Evolutionary conservation across 2,329 filamentous ascomycete species (phyloP), one percentile per base, ranked within the genome.

Genomic region (Penicillium decumbens): DNA sequence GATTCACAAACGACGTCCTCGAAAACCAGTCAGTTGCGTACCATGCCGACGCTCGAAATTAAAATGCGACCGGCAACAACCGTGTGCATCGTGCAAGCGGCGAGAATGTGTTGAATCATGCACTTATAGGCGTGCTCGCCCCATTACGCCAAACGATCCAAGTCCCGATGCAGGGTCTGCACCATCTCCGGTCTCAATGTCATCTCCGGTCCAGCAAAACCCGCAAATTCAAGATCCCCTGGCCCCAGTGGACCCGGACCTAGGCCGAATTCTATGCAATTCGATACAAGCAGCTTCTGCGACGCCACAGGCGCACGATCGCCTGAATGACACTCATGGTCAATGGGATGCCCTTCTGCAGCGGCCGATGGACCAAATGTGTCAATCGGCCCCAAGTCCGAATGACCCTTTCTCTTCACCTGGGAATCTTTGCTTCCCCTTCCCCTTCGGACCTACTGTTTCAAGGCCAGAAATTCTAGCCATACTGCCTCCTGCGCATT

Each of bases 321-420:
- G 28, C 10, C 47, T 45, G 20, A 13, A 35, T 57, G 86, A 80
- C 53, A 79, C 81, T 75, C 79, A 50, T 35, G 33, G 33, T n/a
- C 43, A 33, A 3, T 51, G 49, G 49, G 43, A 47, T 38, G 43
- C 43, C 25, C 10, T 51, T 6, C 32, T 51, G n/a, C 29, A 43
- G 23, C 30, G 49, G 3, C 49, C 49, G 24, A 42, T 43, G 23
- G 35, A 44, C 23, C 30, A 30, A 20, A 39, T 23, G 28, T 6
- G 25, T 4, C 37, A 43, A 46, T 15, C 28, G 13, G n/a, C 10
- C n/a, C 18, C 30, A 4, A 30, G 35, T 4, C 12, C 20, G 1
- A 38, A 41, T 51, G 41, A 43, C 24, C 30, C 27, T 20, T 42
- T n/a, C 41, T 40, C 18, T 32, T 12, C 4, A 15, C 20, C 13